Evolutionary conservation across 495 filamentous ascomycete genomes (phyloP).

Genomic region (Amorphotheca resinae): DNA sequence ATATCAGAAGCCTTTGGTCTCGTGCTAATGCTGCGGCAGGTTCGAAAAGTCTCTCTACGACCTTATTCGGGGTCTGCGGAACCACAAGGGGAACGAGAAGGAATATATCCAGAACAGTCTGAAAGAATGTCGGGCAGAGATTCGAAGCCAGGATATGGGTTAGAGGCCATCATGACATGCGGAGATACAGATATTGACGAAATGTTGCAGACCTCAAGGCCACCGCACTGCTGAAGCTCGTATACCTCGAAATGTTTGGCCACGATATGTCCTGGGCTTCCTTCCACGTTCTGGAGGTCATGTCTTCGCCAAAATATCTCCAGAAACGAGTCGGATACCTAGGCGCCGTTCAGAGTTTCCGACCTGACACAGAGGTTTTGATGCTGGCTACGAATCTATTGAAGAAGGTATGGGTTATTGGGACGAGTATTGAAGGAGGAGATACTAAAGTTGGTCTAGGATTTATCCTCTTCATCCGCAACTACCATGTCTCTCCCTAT

Average conservation of each 20-base stretch:
- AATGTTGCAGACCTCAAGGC: constrained; percentile 69
- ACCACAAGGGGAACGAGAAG: constrained; percentile 85
- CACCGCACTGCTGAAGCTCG: constrained; percentile 84
- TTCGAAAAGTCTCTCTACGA: constrained; percentile 99
- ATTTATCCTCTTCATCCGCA: constrained; percentile 62
- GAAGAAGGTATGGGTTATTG: constrained; percentile 58
- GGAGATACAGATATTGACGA: constrained; percentile 18
- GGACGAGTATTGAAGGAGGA: constrained; percentile 1
- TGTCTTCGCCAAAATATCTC: constrained; percentile 86
- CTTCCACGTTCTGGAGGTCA: constrained; percentile 96
- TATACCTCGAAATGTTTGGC: constrained; percentile 97
- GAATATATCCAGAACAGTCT: constrained; percentile 85
- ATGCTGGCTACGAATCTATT: constrained; percentile 95
- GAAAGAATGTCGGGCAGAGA: constrained; percentile 87
- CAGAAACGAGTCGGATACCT: constrained; percentile 95
- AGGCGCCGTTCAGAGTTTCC: constrained; percentile 92
- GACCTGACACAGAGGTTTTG: constrained; percentile 87
- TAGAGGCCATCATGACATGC: constrained; percentile 7
- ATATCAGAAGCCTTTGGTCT: neutral
- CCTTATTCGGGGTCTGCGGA: constrained; percentile 90
- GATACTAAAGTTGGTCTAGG: constrained; percentile 35
- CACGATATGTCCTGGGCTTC: constrained; percentile 99
- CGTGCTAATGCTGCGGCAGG: constrained; percentile 38
- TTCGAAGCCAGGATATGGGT: constrained; percentile 87
- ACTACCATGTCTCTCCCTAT: constrained; percentile 75